These are phyloP conservation scores for Emiliania huxleyi DNA, from an alignment of 78 protist species.

Conservation along the genomic window DNA sequence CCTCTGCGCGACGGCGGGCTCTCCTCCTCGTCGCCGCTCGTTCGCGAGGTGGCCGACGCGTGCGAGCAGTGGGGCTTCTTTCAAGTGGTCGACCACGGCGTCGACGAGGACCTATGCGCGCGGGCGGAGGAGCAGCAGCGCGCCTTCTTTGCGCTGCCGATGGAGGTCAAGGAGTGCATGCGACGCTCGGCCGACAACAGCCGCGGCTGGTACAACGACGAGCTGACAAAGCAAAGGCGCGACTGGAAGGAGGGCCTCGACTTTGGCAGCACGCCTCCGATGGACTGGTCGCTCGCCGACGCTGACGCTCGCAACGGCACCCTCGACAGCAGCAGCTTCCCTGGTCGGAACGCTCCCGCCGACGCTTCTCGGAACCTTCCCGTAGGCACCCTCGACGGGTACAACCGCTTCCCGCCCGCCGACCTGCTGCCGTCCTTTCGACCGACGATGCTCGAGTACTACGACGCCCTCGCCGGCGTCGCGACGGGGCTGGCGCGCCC, in stretches of 20 bases:
- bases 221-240: constrained; percentile 14
- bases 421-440: neutral
- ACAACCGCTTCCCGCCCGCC: neutral
- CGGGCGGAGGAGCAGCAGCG: neutral
- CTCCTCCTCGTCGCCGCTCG: neutral
- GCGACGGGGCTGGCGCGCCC: neutral
- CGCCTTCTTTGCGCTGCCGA: neutral
- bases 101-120: neutral
- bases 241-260: constrained; percentile 41
- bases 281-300: neutral
- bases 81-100: constrained; percentile 8
- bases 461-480: neutral
- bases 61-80: neutral
- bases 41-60: neutral
- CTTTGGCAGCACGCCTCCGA: neutral
- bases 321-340: no score
- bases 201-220: constrained; percentile 32
- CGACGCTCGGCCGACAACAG: neutral
- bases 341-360: no score
- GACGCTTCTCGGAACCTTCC: no score
- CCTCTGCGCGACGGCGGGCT: no score
- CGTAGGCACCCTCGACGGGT: neutral
- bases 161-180: neutral
- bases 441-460: neutral
- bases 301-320: neutral